Percentiles rank a stretch among this genome's conserved stretches.
phyloP scores from a whole-genome alignment of 78 protist species.

The Dictyostelium purpureum region DNA sequence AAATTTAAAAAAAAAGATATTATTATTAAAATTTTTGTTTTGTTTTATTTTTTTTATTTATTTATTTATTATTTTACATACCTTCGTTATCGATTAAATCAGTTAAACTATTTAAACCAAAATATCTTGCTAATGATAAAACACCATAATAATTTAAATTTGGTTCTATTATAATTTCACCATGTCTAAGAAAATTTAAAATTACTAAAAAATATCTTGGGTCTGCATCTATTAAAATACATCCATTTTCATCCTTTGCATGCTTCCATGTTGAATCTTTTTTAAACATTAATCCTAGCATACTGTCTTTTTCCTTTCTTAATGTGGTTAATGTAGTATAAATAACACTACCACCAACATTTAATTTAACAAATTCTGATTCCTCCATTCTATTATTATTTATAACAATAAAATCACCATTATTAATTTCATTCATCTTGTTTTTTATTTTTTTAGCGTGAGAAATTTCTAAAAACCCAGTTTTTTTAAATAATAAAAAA shows the following conservation, averaged over 20 bases:
- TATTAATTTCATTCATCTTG: background rate
- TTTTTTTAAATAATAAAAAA: too few relatives aligned
- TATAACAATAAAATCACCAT: conserved; percentile 13
- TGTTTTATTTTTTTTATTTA: background rate
- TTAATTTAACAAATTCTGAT: conserved; percentile 54
- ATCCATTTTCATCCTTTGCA: conserved; percentile 55
- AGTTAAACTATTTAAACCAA: conserved; percentile 31
- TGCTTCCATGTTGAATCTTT: conserved; percentile 57
- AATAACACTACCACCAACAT: conserved; percentile 70
- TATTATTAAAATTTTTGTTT: background rate
- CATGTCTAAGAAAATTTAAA: conserved; percentile 71
- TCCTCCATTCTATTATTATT: conserved; percentile 10
- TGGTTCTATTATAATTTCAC: conserved; percentile 68
- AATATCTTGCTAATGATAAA: conserved; percentile 46
- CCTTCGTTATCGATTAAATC: conserved; percentile 65
- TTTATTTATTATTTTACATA: background rate
- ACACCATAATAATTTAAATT: conserved; percentile 68
- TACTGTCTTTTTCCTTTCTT: conserved; percentile 51
- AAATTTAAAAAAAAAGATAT: background rate
- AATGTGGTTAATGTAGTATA: conserved; percentile 61
- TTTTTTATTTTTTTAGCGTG: background rate
- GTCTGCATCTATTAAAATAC: conserved; percentile 62
- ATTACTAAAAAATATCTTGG: conserved; percentile 67
- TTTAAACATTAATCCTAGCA: conserved; percentile 61
- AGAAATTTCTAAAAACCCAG: too few relatives aligned